Conservation (phyloP, 139 green algal genomes). For the Volvox africanus region DNA sequence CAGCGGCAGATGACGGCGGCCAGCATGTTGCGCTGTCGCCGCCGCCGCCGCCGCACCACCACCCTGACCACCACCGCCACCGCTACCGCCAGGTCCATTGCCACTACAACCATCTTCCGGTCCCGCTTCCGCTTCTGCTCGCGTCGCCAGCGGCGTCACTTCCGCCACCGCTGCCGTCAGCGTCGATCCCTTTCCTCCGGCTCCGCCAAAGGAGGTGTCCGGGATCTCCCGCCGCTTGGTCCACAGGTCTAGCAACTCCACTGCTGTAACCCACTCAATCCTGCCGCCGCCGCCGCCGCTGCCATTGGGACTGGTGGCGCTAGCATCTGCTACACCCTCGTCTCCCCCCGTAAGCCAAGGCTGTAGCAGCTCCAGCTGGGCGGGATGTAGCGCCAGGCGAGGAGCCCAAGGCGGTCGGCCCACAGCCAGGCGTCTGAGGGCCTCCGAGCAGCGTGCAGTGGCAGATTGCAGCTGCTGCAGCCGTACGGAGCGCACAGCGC, state of each 20-base stretch:
- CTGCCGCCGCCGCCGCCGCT: not conserved
- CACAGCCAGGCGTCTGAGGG: not conserved
- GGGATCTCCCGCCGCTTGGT: not conserved
- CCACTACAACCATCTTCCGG: no score
- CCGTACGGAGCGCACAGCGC: no score
- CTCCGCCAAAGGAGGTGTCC: no score
- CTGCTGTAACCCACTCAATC: not conserved
- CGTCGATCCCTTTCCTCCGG: no score
- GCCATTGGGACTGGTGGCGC: not conserved
- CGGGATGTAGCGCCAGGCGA: constrained; percentile 28
- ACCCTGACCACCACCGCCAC: no score
- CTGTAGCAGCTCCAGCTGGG: constrained; percentile 20
- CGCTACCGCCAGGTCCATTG: no score
- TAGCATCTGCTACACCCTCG: not conserved
- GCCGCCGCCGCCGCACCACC: not conserved
- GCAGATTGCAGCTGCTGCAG: not conserved
- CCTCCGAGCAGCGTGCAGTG: not conserved
- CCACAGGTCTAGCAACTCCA: not conserved
- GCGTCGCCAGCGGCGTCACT: no score
- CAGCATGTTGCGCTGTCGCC: not conserved
- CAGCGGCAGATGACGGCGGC: not conserved
- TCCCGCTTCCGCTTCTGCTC: no score
- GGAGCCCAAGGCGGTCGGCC: not conserved
- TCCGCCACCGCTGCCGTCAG: no score
- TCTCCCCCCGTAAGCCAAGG: not conserved